Conservation (phyloP, 225 moss, liverwort and hornwort species). For the Rhytidiadelphus loreus region DNA sequence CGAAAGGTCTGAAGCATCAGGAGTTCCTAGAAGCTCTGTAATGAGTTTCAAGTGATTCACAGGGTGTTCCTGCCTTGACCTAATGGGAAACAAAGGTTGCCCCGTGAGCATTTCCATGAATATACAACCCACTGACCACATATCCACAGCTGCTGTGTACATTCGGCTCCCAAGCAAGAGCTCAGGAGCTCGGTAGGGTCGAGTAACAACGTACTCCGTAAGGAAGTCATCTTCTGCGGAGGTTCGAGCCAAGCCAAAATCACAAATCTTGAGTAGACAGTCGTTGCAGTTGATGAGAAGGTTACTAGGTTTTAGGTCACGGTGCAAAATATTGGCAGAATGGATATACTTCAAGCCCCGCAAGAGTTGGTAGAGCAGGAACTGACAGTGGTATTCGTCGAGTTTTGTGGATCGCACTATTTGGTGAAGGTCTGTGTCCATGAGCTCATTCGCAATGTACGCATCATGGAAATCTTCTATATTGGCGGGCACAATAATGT, state of each 20-base stretch:
- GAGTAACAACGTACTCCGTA: slow-evolving; percentile 61
- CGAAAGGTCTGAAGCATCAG: slow-evolving; percentile 41
- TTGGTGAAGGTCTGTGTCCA: slow-evolving; percentile 60
- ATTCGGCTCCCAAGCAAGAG: slow-evolving; percentile 37
- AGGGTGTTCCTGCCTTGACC: slow-evolving; percentile 45
- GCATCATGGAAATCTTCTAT: slow-evolving; percentile 47
- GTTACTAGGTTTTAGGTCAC: slow-evolving; percentile 59
- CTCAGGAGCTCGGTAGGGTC: slow-evolving; percentile 62
- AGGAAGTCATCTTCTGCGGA: slow-evolving; percentile 47
- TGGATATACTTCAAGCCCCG: slow-evolving; percentile 63
- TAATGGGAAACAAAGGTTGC: slow-evolving; percentile 48
- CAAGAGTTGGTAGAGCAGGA: slow-evolving; percentile 48
- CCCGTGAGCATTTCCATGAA: slow-evolving; percentile 61
- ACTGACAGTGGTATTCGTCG: slow-evolving; percentile 56
- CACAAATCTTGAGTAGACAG: slow-evolving; percentile 60
- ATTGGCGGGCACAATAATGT: slow-evolving; percentile 38
- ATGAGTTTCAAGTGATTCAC: slow-evolving; percentile 60
- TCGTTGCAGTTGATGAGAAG: slow-evolving; percentile 58
- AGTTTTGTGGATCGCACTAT: slow-evolving; percentile 43
- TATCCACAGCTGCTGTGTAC: slow-evolving; percentile 54
- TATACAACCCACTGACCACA: slow-evolving; percentile 69
- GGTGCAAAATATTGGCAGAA: slow-evolving; percentile 59
- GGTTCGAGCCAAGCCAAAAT: slow-evolving; percentile 66
- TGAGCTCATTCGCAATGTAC: slow-evolving; percentile 55
- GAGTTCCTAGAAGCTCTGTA: slow-evolving; percentile 46